Conservation (phyloP, 768 basidiomycete genomes). For the Chiua virens region DNA sequence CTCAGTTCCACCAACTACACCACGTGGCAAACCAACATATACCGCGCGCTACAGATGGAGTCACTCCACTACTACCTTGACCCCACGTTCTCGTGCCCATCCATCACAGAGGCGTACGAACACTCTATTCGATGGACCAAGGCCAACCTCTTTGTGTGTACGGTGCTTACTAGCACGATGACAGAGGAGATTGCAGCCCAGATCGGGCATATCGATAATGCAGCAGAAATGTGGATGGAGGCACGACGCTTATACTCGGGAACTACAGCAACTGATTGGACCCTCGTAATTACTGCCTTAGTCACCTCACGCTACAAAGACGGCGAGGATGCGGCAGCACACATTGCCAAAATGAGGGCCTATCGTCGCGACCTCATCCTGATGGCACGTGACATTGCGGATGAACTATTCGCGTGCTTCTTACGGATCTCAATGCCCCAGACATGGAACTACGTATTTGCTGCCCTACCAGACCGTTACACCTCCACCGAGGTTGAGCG, state of each 20-base stretch:
- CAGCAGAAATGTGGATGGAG: background rate
- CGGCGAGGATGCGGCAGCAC: background rate
- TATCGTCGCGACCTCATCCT: background rate
- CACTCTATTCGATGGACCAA: background rate
- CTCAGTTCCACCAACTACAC: background rate
- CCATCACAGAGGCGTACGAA: no score
- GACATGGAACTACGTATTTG: conserved; percentile 15
- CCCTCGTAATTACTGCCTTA: background rate
- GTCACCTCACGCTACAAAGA: background rate
- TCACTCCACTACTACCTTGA: background rate
- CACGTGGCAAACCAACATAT: background rate
- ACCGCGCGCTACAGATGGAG: background rate
- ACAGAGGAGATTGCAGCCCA: background rate
- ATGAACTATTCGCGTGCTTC: background rate
- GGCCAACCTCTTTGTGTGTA: background rate
- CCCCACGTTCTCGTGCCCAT: no score
- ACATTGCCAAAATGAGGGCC: background rate
- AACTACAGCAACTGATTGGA: background rate
- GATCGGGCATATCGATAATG: background rate
- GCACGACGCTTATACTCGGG: background rate
- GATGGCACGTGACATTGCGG: background rate
- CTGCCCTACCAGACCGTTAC: conserved; percentile 10
- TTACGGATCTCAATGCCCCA: conserved; percentile 14
- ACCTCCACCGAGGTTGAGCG: conserved; percentile 7
- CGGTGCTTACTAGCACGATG: background rate